These are phyloP conservation scores for Rasamsonia emersonii DNA, from an alignment of 2,329 filamentous ascomycete genomes.

Conservation along the genomic window DNA sequence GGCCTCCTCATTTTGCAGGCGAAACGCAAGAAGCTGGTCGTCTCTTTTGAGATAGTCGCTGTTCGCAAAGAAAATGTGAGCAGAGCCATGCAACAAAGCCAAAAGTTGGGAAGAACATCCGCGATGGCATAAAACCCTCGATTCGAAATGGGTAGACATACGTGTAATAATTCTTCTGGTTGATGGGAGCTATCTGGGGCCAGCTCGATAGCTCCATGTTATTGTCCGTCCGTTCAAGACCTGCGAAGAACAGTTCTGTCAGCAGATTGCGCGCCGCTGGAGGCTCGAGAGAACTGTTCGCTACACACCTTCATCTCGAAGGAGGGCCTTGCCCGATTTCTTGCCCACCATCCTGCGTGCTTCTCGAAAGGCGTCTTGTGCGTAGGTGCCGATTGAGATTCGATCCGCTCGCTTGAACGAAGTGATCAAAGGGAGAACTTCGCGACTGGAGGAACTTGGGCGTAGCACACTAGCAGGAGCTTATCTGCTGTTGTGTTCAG, in stretches of 20 bases:
- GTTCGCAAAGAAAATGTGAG: constrained; percentile 3
- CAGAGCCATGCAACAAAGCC: background rate
- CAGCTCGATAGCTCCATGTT: constrained; percentile 92
- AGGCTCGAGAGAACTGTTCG: no score
- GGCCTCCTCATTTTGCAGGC: constrained; percentile 79
- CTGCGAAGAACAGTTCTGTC: constrained; percentile 38
- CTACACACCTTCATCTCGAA: constrained; percentile 49
- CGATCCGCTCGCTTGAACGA: background rate
- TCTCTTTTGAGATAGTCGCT: constrained; percentile 98
- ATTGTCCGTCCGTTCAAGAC: constrained; percentile 94
- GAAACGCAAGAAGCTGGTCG: constrained; percentile 84
- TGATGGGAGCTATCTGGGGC: constrained; percentile 88
- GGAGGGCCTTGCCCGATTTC: constrained; percentile 54
- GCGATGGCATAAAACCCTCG: no score
- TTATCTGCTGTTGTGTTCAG: no score
- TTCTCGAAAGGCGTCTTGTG: background rate
- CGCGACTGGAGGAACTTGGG: no score
- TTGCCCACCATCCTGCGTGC: constrained; percentile 53
- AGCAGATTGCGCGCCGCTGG: background rate
- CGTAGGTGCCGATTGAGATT: no score
- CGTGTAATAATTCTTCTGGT: constrained; percentile 99
- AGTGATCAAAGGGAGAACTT: no score
- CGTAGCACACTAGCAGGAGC: no score
- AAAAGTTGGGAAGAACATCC: no score
- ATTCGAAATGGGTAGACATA: constrained; percentile 47